These are phyloP conservation scores for Crithidia thermophila DNA, from an alignment of 208 protist species.

Conservation along the genomic window DNA sequence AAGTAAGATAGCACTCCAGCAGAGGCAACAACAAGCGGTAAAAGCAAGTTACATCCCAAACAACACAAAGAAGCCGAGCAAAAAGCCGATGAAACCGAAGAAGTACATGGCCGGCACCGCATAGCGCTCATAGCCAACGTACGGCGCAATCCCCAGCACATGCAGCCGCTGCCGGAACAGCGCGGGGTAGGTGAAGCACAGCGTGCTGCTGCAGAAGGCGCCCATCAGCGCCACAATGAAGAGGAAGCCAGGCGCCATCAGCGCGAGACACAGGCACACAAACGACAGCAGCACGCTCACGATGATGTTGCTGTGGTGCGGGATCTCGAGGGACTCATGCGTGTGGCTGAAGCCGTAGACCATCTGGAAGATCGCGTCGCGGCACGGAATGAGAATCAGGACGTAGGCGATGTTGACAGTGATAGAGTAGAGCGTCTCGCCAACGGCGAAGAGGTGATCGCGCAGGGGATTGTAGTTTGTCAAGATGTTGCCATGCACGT, in stretches of 20 bases:
- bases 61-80: conserved; percentile 42
- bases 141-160: conserved; percentile 43
- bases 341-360: conserved; percentile 59
- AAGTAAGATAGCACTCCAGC: neutral
- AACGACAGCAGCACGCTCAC: conserved; percentile 48
- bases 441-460: conserved; percentile 53
- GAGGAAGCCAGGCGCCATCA: conserved; percentile 53
- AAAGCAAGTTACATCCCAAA: conserved; percentile 3
- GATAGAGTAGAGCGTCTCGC: conserved; percentile 51
- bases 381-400: conserved; percentile 63
- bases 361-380: conserved; percentile 64
- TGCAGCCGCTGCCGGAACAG: conserved; percentile 64
- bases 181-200: conserved; percentile 76
- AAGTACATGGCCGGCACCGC: conserved; percentile 47
- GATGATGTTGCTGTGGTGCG: conserved; percentile 38
- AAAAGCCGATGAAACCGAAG: conserved; percentile 47
- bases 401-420: conserved; percentile 68
- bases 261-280: conserved; percentile 47
- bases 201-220: conserved; percentile 66
- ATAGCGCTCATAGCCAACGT: conserved; percentile 31
- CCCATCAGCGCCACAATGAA: conserved; percentile 74
- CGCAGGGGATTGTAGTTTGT: conserved; percentile 66
- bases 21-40: neutral
- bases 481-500: conserved; percentile 73
- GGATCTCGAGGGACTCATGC: conserved; percentile 39